Base-by-base conservation (phyloP, 257 asterid species). In the Cinchona pubescens region DNA sequence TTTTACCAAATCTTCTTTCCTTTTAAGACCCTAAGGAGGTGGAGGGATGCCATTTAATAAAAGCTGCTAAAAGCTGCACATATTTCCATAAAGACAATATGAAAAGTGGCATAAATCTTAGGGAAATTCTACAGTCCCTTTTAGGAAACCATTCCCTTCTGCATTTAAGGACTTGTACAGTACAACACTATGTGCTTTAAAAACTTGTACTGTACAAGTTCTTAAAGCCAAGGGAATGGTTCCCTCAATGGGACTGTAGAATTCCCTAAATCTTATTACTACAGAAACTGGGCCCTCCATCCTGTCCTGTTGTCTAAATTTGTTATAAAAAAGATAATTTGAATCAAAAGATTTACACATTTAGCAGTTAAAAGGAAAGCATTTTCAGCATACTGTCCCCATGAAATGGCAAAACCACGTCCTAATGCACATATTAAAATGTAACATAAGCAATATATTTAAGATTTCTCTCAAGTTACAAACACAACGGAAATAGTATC, bases 401-500 rank as follows among this genome's bases (percentile, higher is more conserved):
- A 34, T 2, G 10, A 42, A 63, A 40, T 23, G 53, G 32, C 35
- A 70, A 70, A 70, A 18, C 63, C 15, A n/a, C 40, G 27, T 45
- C 58, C 35, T 1, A 30, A 25, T 37, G 64, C 40, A n/a, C n/a
- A 59, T 10, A 53, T 25, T 9, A 51, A 25, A 46, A 59, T 43
- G 21, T 45, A 69, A 59, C 32, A 40, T 30, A 67, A 55, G 58
- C 63, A 35, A 37, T 30, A 35, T 40, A 43, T 12, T 12, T 10
- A 43, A 16, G 46, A 25, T 58, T 12, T 59, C 76, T 69, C 30
- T 14, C 11, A 27, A 46, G 55, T 11, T 25, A 69, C 30, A 42
- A 75, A 67, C n/a, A 74, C 66, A 71, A 2, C 15, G 67, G 62
- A 67, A 74, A 37, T 42, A 69, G 75, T 71, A 74, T 65, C 72